Evolutionary conservation across 495 filamentous ascomycete genomes (phyloP).

Genomic region (Collariella sp.): DNA sequence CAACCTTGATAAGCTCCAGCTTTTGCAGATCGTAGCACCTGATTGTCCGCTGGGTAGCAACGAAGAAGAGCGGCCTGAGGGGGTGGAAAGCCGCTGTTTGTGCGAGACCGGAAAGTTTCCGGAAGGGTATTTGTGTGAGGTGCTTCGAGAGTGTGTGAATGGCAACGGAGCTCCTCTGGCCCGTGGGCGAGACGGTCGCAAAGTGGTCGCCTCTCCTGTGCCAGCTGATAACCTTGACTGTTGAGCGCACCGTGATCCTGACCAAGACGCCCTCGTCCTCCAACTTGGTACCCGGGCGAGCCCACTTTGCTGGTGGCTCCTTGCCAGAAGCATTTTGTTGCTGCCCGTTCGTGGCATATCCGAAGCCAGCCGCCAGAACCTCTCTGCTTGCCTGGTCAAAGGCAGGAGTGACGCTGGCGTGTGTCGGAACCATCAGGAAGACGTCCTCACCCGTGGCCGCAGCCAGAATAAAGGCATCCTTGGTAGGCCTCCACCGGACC

Average conservation of each 20-base stretch:
- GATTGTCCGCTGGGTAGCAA: slow-evolving; percentile 86
- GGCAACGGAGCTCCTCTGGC: slow-evolving; percentile 73
- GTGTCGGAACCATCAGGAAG: slow-evolving; percentile 64
- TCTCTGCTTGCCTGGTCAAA: slow-evolving; percentile 65
- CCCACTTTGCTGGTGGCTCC: slow-evolving; percentile 70
- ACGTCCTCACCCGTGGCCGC: slow-evolving; percentile 78
- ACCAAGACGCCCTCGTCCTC: slow-evolving; percentile 69
- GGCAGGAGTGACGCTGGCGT: slow-evolving; percentile 25
- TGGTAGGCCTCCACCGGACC: slow-evolving; percentile 82
- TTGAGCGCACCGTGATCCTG: slow-evolving; percentile 67
- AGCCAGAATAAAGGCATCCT: slow-evolving; percentile 70
- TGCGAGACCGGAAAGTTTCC: slow-evolving; percentile 71
- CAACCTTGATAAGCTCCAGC: slow-evolving; percentile 80
- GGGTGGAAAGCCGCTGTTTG: slow-evolving; percentile 94
- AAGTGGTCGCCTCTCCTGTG: slow-evolving; percentile 94
- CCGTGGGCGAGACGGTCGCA: slow-evolving; percentile 74
- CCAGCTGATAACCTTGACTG: slow-evolving; percentile 87
- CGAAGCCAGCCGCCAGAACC: slow-evolving; percentile 77
- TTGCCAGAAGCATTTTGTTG: slow-evolving; percentile 57
- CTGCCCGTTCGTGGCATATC: slow-evolving; percentile 67
- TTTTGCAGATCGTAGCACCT: slow-evolving; percentile 85
- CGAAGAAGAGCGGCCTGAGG: slow-evolving; percentile 83
- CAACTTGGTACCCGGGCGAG: slow-evolving; percentile 63
- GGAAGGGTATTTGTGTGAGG: slow-evolving; percentile 88
- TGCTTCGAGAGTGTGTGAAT: slow-evolving; percentile 96